Base-by-base conservation (phyloP, 192 early-diverging fungal genomes). In the Backusella westeae region DNA sequence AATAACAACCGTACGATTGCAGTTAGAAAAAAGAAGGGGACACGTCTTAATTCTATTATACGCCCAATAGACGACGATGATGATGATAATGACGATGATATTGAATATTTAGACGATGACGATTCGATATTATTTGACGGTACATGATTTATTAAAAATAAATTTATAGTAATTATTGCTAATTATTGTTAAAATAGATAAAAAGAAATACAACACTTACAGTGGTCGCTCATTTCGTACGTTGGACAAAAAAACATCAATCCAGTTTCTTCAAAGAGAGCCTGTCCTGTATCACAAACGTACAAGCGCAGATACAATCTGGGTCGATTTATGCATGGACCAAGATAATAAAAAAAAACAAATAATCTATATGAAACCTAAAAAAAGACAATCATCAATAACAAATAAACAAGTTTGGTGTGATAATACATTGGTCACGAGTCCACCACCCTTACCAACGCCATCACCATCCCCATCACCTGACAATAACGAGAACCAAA, bases 151-250 rank as follows among this genome's bases (percentile, higher is more conserved):
- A 34, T 34, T 34, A 52, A 10, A 29, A 21, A 46, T n/a, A 52
- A 46, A 41, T 41, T n/a, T 26, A 41, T 21, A 23, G 17, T 49
- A 44, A 29, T 46, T 19, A 21, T 32, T 29, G 9, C 39, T 29
- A 52, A 6, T 34, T 41, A 72, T 17, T 15, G 9, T 34, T 46
- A n/a, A 38, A 72, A 49, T 38, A 68, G 67, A 38, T 72, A 49
- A 52, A 72, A 44, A n/a, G 29, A 76, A 38, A 38, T 69, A 69
- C 36, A 35, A 29, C 36, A 69, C 68, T 14, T 69, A 69, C n/a
- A 69, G 38, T 69, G 68, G 68, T 9, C 68, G 38, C 4, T 26
- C 68, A 12, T 69, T 39, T 69, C 68, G 68, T 21, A 38, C 36
- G 19, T 39, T 69, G n/a, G 68, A 69, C 38, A 35, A 38, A 69